phyloP scores from a whole-genome alignment of 2,329 filamentous ascomycete genomes.

The Tolypocladium capitatum region DNA sequence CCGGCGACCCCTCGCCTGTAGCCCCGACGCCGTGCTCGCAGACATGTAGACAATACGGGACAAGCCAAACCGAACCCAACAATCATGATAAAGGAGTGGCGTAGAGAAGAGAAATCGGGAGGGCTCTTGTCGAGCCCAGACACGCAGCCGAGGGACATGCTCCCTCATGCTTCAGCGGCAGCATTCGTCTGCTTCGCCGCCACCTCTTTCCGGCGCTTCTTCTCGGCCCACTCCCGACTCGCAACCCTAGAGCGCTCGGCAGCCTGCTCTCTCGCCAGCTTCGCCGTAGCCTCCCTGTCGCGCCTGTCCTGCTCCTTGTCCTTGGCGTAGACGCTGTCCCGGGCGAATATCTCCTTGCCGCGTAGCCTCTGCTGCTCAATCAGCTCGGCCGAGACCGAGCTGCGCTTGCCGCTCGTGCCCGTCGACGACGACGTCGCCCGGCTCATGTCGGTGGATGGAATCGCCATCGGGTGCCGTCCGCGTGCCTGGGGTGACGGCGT shows the following conservation, averaged over 20 bases:
- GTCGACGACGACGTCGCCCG: conserved; percentile 33
- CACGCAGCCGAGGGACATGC: neutral
- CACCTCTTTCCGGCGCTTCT: conserved; percentile 31
- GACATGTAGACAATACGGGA: neutral
- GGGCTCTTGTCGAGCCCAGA: no score
- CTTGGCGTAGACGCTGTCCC: conserved; percentile 33
- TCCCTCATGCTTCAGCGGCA: neutral
- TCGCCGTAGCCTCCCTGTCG: conserved; percentile 40
- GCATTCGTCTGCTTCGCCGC: conserved; percentile 8
- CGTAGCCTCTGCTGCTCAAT: conserved; percentile 35
- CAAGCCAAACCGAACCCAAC: neutral
- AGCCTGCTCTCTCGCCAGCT: conserved; percentile 43
- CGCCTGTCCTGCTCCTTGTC: conserved; percentile 39
- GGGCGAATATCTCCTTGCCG: conserved; percentile 39
- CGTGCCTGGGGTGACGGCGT: conserved; percentile 9
- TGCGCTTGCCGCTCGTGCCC: conserved; percentile 30
- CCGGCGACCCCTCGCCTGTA: neutral
- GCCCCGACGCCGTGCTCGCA: neutral
- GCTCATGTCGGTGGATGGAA: conserved; percentile 13
- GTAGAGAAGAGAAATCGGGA: no score
- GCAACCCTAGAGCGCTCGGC: conserved; percentile 46
- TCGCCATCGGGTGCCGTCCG: conserved; percentile 13
- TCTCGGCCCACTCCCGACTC: conserved; percentile 50
- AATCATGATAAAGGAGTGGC: neutral
- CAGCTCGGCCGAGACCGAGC: conserved; percentile 36